Evolutionary conservation across 768 basidiomycete genomes (phyloP).

Genomic region (Hericium coralloides): DNA sequence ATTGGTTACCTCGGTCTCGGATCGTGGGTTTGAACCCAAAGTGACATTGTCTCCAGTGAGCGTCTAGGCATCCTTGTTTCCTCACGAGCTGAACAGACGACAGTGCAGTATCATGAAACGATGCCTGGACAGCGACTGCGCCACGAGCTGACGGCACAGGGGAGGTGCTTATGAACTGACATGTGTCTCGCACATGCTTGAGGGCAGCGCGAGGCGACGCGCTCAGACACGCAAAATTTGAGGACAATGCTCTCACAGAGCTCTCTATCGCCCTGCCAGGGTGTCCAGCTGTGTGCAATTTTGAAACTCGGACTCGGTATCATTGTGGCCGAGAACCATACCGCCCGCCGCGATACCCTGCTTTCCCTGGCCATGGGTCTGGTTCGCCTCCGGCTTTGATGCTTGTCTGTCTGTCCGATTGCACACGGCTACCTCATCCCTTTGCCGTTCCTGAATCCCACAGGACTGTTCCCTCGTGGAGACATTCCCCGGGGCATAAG

Average conservation of each 20-base stretch:
- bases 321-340: background rate
- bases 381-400: constrained; percentile 2
- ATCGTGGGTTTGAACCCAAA: background rate
- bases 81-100: background rate
- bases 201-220: background rate
- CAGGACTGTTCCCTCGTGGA: background rate
- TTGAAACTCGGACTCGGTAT: constrained; percentile 1
- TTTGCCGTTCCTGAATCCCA: constrained; percentile 1
- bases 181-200: background rate
- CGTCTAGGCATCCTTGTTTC: background rate
- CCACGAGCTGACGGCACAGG: background rate
- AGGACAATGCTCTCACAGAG: constrained; percentile 2
- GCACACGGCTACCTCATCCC: background rate
- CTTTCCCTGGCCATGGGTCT: constrained; percentile 5
- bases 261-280: constrained; percentile 3
- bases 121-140: background rate
- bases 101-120: background rate
- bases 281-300: background rate
- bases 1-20: background rate
- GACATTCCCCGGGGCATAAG: constrained; percentile 7
- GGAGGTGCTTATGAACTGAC: background rate
- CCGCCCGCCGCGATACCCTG: background rate
- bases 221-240: background rate
- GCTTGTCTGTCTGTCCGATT: background rate
- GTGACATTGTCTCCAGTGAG: background rate